Percentiles rank a stretch among this genome's conserved stretches.
These are phyloP conservation scores for Cryptococcus deneoformans DNA, from an alignment of 1,284 basidiomycete species.

Conservation along the genomic window DNA sequence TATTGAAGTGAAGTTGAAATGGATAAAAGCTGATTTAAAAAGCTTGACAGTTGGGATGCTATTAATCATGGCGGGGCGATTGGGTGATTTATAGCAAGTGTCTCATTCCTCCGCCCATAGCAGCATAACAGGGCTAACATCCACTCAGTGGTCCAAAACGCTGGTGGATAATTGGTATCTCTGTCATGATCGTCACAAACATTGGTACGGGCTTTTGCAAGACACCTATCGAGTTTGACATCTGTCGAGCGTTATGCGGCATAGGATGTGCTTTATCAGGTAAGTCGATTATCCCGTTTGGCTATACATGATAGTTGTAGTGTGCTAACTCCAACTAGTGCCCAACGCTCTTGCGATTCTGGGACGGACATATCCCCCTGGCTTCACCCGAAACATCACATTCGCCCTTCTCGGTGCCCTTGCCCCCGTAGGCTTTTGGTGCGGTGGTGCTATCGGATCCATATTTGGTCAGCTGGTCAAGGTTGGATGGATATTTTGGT, in stretches of 20 bases:
- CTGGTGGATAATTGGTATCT: slow-evolving; percentile 11
- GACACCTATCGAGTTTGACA: slow-evolving; percentile 22
- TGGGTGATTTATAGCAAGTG: slow-evolving; percentile 29
- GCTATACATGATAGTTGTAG: not conserved
- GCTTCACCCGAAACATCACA: slow-evolving; percentile 19
- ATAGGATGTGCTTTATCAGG: slow-evolving; percentile 28
- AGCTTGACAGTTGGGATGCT: slow-evolving; percentile 32
- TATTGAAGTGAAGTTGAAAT: not conserved
- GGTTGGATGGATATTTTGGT: slow-evolving; percentile 29
- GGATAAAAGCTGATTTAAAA: slow-evolving; percentile 2
- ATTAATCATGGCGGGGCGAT: slow-evolving; percentile 23
- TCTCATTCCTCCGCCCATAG: not conserved
- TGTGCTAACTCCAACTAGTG: slow-evolving; percentile 4
- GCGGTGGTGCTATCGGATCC: slow-evolving; percentile 23
- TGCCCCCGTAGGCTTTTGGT: slow-evolving; percentile 28
- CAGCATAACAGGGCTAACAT: not conserved
- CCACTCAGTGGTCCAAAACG: slow-evolving; percentile 15
- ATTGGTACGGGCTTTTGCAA: slow-evolving; percentile 22
- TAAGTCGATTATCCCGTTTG: slow-evolving; percentile 3
- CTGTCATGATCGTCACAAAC: slow-evolving; percentile 14
- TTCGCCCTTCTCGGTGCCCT: slow-evolving; percentile 31
- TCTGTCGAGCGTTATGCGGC: slow-evolving; percentile 28
- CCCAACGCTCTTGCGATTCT: slow-evolving; percentile 31
- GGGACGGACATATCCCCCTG: slow-evolving; percentile 27
- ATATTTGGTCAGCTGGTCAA: slow-evolving; percentile 18